phyloP scores from a whole-genome alignment of 805 yeast species.

The Myxozyma geophila region DNA sequence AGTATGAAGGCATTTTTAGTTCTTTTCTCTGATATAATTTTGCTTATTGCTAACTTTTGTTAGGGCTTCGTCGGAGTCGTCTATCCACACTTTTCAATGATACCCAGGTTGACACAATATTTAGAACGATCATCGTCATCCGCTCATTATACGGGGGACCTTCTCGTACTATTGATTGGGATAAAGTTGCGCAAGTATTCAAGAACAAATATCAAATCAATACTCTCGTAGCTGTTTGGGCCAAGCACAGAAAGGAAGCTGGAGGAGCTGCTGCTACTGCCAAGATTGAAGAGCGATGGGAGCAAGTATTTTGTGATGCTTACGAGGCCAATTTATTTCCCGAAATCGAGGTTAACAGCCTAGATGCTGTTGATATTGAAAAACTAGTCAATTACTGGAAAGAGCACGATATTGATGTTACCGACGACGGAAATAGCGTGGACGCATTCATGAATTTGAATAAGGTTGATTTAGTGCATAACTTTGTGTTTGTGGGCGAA shows the following conservation, averaged over 20 bases:
- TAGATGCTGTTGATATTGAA: slow-evolving; percentile 58
- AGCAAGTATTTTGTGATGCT: slow-evolving; percentile 61
- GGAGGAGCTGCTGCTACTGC: slow-evolving; percentile 65
- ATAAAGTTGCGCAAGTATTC: slow-evolving; percentile 57
- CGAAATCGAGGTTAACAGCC: slow-evolving; percentile 50
- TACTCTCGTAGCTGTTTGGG: slow-evolving; percentile 69
- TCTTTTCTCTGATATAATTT: not conserved
- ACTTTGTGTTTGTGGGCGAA: slow-evolving; percentile 51
- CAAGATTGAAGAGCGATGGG: slow-evolving; percentile 64
- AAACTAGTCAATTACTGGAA: slow-evolving; percentile 69
- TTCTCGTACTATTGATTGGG: slow-evolving; percentile 67
- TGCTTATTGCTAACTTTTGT: not conserved
- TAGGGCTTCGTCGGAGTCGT: slow-evolving; percentile 3
- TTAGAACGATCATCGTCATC: slow-evolving; percentile 68
- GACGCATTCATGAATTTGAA: slow-evolving; percentile 13
- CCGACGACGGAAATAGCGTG: slow-evolving; percentile 18
- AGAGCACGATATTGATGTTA: slow-evolving; percentile 49
- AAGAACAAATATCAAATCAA: slow-evolving; percentile 49
- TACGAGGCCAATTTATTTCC: slow-evolving; percentile 56
- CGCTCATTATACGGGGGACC: slow-evolving; percentile 56
- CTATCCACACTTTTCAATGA: slow-evolving; percentile 23
- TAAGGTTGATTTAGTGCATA: not conserved
- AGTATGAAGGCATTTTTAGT: not conserved
- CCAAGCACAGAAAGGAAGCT: slow-evolving; percentile 60
- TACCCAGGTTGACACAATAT: slow-evolving; percentile 58